Evolutionary conservation across 495 filamentous ascomycete species (phyloP), one percentile per base, ranked within the genome.

Genomic region (Penicillium pancosmium): DNA sequence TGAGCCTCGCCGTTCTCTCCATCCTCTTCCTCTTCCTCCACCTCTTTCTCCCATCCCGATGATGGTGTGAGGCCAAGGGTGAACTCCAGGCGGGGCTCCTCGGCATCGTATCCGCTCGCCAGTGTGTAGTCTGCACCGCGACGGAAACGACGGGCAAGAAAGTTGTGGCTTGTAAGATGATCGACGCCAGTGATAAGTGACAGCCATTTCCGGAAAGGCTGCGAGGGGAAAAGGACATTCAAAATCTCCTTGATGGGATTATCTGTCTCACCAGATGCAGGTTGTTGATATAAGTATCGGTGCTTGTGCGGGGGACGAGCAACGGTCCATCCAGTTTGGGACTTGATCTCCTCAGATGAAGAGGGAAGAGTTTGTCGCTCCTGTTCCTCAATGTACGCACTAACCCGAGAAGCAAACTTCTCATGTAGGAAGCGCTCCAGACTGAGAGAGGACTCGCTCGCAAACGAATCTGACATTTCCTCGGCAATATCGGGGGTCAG

Each of bases 221-320:
- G 77, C 15, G 90, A 93, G 0, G 94, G 91, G 41, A 98, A 78
- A 19, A 98, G 78, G 12, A 88, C 81, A 50, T 93, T 84, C 18
- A 96, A 65, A 13, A 98, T 76, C 65, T 91, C 89, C 54, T 87
- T 83, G 48, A 94, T 77, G 0, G 92, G 91, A n/a, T 79, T 74
- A 8, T 76, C 66, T 58, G 70, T 50, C 40, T 71, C 70, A 41
- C 66, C 25, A 9, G 65, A 66, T 1, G 77, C 69, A 12, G 75
- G 63, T 54, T 92, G 84, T 41, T 90, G 83, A 73, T 91, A 99
- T 11, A 95, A 75, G 74, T 88, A 99, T 4, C 92, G 91, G 64
- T 97, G 92, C 73, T 98, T 99, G 75, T 98, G 93, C 3, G 94
- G 94, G 34, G 94, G 94, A 13, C 86, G 80, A 19, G 94, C 90